Evolutionary conservation across 352 stramenopile species (phyloP).

Genomic region (Elongisporangium senticosum): DNA sequence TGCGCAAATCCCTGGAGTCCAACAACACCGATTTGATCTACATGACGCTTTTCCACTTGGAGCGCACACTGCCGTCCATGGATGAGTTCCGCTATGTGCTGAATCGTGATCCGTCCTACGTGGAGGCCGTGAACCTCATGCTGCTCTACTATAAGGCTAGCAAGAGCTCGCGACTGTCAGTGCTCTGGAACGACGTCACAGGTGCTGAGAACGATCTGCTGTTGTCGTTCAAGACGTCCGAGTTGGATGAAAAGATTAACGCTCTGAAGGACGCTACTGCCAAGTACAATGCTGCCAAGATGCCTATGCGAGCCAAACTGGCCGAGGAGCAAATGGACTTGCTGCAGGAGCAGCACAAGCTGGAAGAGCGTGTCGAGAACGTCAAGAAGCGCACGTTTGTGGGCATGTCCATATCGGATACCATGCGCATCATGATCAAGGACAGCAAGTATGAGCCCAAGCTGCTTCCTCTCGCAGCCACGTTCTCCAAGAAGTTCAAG

Average conservation of each 20-base stretch:
- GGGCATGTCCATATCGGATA: constrained; percentile 82
- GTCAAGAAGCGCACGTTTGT: constrained; percentile 78
- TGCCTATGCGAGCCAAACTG: constrained; percentile 57
- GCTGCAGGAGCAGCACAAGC: constrained; percentile 78
- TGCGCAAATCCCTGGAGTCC: constrained; percentile 85
- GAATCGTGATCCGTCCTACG: constrained; percentile 63
- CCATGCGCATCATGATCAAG: constrained; percentile 72
- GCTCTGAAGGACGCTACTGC: constrained; percentile 57
- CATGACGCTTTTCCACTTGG: constrained; percentile 85
- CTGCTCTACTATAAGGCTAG: constrained; percentile 71
- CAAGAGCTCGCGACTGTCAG: constrained; percentile 50
- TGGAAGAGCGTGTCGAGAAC: constrained; percentile 78
- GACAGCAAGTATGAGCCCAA: constrained; percentile 83
- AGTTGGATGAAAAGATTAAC: constrained; percentile 62
- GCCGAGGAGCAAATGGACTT: constrained; percentile 86
- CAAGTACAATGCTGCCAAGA: constrained; percentile 68
- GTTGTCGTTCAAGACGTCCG: constrained; percentile 55
- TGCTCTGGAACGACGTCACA: constrained; percentile 56
- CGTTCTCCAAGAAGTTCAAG: constrained; percentile 86
- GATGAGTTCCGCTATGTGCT: constrained; percentile 79
- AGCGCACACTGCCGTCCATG: constrained; percentile 72
- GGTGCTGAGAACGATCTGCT: constrained; percentile 73
- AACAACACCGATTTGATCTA: constrained; percentile 89
- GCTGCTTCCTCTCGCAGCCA: constrained; percentile 51
- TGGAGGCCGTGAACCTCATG: constrained; percentile 71